Conservation (phyloP, 148 eudicot genomes). For the Dysphania ambrosioides region DNA sequence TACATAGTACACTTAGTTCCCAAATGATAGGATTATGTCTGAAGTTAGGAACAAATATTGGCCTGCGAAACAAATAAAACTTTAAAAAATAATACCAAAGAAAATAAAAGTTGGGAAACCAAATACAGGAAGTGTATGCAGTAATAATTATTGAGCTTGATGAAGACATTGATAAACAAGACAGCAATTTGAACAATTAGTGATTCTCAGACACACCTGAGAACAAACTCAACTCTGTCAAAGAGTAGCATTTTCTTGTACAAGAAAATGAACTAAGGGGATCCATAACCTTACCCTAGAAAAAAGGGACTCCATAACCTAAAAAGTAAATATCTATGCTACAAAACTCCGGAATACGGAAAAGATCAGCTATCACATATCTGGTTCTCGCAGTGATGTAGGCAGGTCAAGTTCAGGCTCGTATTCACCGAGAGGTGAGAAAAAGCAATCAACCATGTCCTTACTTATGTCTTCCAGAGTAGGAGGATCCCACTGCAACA, state of each 20-base stretch:
- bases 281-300: neutral
- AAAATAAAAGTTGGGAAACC: neutral
- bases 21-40: no score
- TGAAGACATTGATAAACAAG: neutral
- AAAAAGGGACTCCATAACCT: neutral
- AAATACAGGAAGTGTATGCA: neutral
- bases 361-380: slow-evolving; percentile 32
- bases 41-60: no score
- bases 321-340: slow-evolving; percentile 12
- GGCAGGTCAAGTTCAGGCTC: slow-evolving; percentile 80
- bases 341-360: neutral
- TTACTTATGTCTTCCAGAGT: slow-evolving; percentile 61
- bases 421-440: slow-evolving; percentile 53
- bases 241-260: neutral
- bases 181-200: neutral
- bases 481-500: slow-evolving; percentile 82
- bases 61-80: neutral
- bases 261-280: slow-evolving; percentile 2
- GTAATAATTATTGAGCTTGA: neutral
- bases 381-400: slow-evolving; percentile 74
- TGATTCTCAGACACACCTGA: neutral
- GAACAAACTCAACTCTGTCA: neutral
- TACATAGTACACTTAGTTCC: no score
- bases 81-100: neutral
- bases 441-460: slow-evolving; percentile 74